phyloP scores from a whole-genome alignment of 2,329 filamentous ascomycete species.

The Colletotrichum sansevieriae region DNA sequence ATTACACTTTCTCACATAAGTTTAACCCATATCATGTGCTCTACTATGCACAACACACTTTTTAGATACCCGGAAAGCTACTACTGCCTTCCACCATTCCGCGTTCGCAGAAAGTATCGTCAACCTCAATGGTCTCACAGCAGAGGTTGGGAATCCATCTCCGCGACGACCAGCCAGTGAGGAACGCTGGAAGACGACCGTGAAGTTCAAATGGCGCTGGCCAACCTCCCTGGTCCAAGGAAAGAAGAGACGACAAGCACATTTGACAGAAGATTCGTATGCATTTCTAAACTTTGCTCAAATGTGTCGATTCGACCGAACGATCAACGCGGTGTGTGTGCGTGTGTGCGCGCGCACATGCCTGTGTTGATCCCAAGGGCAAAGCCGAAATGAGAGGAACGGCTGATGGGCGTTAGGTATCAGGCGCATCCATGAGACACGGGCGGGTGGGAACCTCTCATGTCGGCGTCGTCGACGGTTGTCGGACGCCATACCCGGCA shows the following conservation, averaged over 20 bases:
- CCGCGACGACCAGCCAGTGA: constrained; percentile 26
- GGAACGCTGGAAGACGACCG: neutral
- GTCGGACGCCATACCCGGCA: constrained; percentile 23
- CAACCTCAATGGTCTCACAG: no score
- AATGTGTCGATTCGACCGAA: neutral
- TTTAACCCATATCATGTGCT: no score
- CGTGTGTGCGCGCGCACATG: constrained; percentile 1
- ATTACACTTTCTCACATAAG: no score
- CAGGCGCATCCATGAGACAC: constrained; percentile 38
- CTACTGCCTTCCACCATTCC: no score
- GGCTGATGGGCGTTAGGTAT: constrained; percentile 37
- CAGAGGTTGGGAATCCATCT: constrained; percentile 15
- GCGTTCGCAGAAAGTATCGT: no score
- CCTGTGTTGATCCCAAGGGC: constrained; percentile 36
- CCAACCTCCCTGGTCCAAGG: no score
- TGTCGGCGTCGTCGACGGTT: constrained; percentile 2
- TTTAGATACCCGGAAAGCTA: no score
- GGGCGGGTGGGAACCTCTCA: constrained; percentile 7
- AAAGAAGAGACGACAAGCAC: constrained; percentile 25
- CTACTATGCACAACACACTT: no score
- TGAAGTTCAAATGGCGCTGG: neutral
- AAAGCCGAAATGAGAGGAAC: constrained; percentile 40
- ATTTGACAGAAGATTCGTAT: constrained; percentile 16
- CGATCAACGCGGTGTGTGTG: neutral
- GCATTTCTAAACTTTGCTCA: constrained; percentile 35